These are phyloP conservation scores for Lagerstroemia speciosa DNA, from an alignment of 345 rosid genomes.

Conservation along the genomic window DNA sequence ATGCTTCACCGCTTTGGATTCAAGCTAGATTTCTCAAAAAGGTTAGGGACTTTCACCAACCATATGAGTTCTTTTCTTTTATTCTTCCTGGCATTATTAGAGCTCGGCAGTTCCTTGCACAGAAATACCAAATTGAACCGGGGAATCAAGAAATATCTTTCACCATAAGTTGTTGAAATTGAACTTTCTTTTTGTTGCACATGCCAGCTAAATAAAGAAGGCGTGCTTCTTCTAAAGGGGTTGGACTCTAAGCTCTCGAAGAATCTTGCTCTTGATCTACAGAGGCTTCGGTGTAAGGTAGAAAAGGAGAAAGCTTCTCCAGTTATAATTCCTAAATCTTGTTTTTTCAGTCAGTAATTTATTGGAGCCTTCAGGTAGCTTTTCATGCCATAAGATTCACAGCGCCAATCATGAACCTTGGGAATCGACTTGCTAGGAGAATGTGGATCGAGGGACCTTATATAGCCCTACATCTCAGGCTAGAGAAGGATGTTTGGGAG, in stretches of 20 bases:
- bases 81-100: no score
- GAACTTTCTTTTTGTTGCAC: slow-evolving; percentile 9
- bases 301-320: background rate
- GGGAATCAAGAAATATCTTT: background rate
- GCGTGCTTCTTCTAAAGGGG: slow-evolving; percentile 77
- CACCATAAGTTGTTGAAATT: background rate
- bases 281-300: slow-evolving; percentile 92
- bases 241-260: slow-evolving; percentile 87
- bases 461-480: slow-evolving; percentile 74
- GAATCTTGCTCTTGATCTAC: slow-evolving; percentile 86
- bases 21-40: slow-evolving; percentile 69
- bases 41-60: slow-evolving; percentile 27
- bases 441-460: slow-evolving; percentile 82
- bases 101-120: no score
- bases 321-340: background rate
- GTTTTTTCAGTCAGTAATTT: background rate
- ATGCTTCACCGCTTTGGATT: slow-evolving; percentile 85
- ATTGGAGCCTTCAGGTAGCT: slow-evolving; percentile 7
- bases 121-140: no score
- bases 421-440: slow-evolving; percentile 69
- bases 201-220: slow-evolving; percentile 66
- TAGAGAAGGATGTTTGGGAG: slow-evolving; percentile 98
- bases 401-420: slow-evolving; percentile 52
- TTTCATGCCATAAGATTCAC: slow-evolving; percentile 54
- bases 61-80: background rate